A percentile compares a stretch with the other conserved stretches of the same genome.
These are phyloP conservation scores for Elsinoe australis DNA, from an alignment of 2,329 filamentous ascomycete species.

Conservation along the genomic window DNA sequence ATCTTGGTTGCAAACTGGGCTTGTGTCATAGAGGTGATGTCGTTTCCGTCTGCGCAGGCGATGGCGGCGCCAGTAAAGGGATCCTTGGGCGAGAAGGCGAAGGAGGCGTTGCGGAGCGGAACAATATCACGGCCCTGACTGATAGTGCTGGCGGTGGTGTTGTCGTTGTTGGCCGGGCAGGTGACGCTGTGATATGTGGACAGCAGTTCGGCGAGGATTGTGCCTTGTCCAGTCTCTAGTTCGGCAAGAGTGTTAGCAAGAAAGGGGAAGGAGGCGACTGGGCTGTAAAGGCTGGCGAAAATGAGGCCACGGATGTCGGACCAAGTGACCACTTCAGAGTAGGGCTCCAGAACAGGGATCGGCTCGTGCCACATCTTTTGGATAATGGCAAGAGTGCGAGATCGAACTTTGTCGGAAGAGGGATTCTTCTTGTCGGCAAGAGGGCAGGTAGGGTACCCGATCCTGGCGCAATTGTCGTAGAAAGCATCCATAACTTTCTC, in stretches of 20 bases:
- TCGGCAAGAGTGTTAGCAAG: slow-evolving; percentile 32
- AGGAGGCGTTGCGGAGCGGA: slow-evolving; percentile 28
- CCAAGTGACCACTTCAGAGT: slow-evolving; percentile 35
- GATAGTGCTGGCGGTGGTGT: slow-evolving; percentile 13
- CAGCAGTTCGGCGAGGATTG: slow-evolving; percentile 26
- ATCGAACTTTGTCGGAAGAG: slow-evolving; percentile 31
- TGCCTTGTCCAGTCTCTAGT: slow-evolving; percentile 30
- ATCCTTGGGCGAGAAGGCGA: background rate
- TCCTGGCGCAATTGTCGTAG: slow-evolving; percentile 39
- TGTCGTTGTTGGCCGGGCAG: slow-evolving; percentile 35
- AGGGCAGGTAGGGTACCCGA: slow-evolving; percentile 36
- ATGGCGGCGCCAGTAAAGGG: slow-evolving; percentile 24
- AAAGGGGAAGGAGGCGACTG: slow-evolving; percentile 29
- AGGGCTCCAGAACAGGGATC: slow-evolving; percentile 30
- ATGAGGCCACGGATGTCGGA: slow-evolving; percentile 34
- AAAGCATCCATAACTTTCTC: slow-evolving; percentile 39
- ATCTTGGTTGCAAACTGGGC: slow-evolving; percentile 4
- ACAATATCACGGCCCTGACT: slow-evolving; percentile 25
- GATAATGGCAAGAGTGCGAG: slow-evolving; percentile 30
- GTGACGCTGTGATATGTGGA: slow-evolving; percentile 27
- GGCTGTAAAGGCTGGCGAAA: slow-evolving; percentile 33
- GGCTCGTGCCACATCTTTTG: slow-evolving; percentile 36
- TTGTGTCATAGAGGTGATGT: slow-evolving; percentile 25
- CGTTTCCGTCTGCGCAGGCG: slow-evolving; percentile 36
- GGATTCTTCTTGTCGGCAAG: slow-evolving; percentile 26